Conservation (phyloP, 805 yeast species). For the Lipomyces starkeyi region DNA sequence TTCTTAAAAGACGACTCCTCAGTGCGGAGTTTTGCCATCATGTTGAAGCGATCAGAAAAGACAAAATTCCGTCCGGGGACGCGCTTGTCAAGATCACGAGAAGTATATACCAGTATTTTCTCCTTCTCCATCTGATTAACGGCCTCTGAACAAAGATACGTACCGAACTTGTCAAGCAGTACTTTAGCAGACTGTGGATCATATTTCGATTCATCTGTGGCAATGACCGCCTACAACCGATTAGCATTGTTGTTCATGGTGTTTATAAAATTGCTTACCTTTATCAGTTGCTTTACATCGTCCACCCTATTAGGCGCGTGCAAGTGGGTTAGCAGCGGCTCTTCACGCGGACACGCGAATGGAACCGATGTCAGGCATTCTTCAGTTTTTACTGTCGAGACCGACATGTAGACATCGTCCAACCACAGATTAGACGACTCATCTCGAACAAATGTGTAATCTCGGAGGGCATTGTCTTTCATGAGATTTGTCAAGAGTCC, state of each 20-base stretch:
- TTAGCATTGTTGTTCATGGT: neutral
- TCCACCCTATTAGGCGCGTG: neutral
- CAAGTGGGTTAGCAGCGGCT: neutral
- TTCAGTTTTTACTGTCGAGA: conserved; percentile 24
- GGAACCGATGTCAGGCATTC: conserved; percentile 20
- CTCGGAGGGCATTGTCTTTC: conserved; percentile 3
- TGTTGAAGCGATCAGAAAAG: conserved; percentile 59
- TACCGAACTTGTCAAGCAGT: conserved; percentile 55
- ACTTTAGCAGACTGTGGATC: conserved; percentile 54
- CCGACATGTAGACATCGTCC: conserved; percentile 21
- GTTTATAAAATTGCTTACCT: conserved; percentile 19
- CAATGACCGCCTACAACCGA: conserved; percentile 55
- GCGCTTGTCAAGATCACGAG: conserved; percentile 44
- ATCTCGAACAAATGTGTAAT: conserved; percentile 52
- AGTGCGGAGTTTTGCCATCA: conserved; percentile 50
- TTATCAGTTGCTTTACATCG: conserved; percentile 39
- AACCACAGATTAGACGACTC: conserved; percentile 19
- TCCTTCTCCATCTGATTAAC: conserved; percentile 55
- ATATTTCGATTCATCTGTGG: conserved; percentile 58
- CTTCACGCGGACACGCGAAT: conserved; percentile 16
- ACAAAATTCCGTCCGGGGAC: conserved; percentile 59
- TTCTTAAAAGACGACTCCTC: conserved; percentile 51
- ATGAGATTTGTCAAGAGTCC: conserved; percentile 16
- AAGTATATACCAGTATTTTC: conserved; percentile 49
- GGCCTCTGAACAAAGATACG: conserved; percentile 57